Evolutionary conservation across 352 stramenopile species (phyloP).

Genomic region (Phytophthora brassicae): DNA sequence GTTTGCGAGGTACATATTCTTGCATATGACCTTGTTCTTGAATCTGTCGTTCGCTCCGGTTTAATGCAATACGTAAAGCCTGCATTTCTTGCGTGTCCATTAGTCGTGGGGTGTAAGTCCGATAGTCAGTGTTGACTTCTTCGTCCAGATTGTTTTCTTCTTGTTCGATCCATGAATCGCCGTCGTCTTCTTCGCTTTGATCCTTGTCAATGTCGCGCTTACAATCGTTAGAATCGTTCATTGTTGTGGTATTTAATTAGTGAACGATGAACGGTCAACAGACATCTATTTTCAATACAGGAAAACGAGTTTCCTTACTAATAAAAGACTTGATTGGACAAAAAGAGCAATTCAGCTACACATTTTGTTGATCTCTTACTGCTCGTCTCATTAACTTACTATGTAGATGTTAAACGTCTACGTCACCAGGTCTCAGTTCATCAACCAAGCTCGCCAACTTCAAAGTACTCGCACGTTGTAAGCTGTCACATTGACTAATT

Average conservation of each 20-base stretch:
- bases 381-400: too few species aligned
- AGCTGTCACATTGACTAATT: constrained; percentile 4
- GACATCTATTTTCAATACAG: constrained; percentile 7
- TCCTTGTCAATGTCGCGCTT: not conserved
- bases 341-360: too few species aligned
- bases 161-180: not conserved
- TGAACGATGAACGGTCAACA: not conserved
- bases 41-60: constrained; percentile 42
- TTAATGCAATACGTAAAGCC: constrained; percentile 38
- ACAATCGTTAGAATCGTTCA: not conserved
- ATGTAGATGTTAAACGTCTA: constrained; percentile 13
- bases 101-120: constrained; percentile 46
- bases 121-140: constrained; percentile 6
- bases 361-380: too few species aligned
- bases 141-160: constrained; percentile 6
- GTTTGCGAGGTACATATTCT: constrained; percentile 48
- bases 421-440: constrained; percentile 20
- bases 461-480: not conserved
- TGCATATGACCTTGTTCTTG: constrained; percentile 46
- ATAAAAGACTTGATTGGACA: too few species aligned
- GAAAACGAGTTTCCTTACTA: too few species aligned
- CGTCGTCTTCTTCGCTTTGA: constrained; percentile 5
- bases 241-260: not conserved
- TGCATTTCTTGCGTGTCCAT: constrained; percentile 62
- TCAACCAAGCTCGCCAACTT: constrained; percentile 10